Evolutionary conservation across 2,329 filamentous ascomycete genomes (phyloP).

Genomic region (Fusarium illudens): DNA sequence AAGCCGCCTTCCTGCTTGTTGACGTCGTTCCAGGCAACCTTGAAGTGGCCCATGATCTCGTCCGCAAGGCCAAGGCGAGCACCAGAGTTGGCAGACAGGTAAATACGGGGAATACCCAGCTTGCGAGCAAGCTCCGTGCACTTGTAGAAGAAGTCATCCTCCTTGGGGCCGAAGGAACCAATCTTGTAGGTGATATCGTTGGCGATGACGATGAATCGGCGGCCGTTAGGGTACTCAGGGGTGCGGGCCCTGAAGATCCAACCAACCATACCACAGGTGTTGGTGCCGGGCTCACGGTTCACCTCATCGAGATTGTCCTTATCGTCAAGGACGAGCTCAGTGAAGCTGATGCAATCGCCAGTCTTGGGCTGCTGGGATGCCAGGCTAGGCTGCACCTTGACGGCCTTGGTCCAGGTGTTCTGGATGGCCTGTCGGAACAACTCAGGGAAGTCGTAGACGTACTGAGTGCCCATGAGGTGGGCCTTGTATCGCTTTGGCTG

Average conservation of each 20-base stretch:
- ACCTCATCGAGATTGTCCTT: conserved; percentile 92
- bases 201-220: conserved; percentile 94
- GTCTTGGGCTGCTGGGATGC: conserved; percentile 82
- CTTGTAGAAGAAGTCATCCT: conserved; percentile 99
- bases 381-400: conserved; percentile 76
- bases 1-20: conserved; percentile 86
- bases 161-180: conserved; percentile 93
- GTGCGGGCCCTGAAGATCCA: conserved; percentile 96
- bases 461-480: conserved; percentile 98
- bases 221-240: conserved; percentile 91
- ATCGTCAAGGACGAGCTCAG: conserved; percentile 94
- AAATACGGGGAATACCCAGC: conserved; percentile 94
- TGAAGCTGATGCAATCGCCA: conserved; percentile 93
- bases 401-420: conserved; percentile 86
- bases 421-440: conserved; percentile 98
- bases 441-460: conserved; percentile 99
- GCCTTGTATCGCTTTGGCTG: conserved; percentile 99
- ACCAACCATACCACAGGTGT: conserved; percentile 97
- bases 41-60: conserved; percentile 96
- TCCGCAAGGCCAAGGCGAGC: conserved; percentile 96
- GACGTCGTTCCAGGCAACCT: conserved; percentile 92
- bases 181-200: conserved; percentile 99
- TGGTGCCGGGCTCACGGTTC: conserved; percentile 92
- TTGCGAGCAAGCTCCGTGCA: conserved; percentile 95
- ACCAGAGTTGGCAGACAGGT: conserved; percentile 98